phyloP scores from a whole-genome alignment of 495 filamentous ascomycete genomes.

The Lepidopterella palustris region DNA sequence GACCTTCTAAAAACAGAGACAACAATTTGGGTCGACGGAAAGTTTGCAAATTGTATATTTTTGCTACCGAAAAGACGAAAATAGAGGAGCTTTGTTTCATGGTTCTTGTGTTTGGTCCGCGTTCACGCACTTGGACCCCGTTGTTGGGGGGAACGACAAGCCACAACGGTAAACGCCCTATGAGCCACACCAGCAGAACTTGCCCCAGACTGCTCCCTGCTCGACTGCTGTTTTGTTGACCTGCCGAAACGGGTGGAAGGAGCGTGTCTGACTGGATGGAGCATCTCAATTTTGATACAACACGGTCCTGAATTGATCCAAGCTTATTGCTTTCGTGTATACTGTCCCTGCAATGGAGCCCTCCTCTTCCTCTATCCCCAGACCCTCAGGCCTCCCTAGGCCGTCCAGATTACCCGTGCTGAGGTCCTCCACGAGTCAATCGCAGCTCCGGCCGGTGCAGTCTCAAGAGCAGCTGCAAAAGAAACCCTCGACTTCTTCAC shows the following conservation, averaged over 20 bases:
- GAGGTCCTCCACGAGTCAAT: constrained; percentile 11
- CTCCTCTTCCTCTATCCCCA: constrained; percentile 19
- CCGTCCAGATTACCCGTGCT: constrained; percentile 33
- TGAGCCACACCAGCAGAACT: too few relatives aligned
- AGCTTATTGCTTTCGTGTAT: not conserved
- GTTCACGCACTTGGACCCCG: too few relatives aligned
- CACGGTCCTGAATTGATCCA: not conserved
- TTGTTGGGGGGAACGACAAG: too few relatives aligned
- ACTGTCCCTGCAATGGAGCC: constrained; percentile 27
- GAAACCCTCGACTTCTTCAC: constrained; percentile 18
- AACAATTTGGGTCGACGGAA: too few relatives aligned
- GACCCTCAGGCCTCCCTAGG: constrained; percentile 34
- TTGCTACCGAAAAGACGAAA: too few relatives aligned
- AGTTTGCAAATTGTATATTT: too few relatives aligned
- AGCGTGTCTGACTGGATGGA: not conserved
- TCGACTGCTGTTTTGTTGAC: not conserved
- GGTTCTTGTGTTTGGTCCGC: too few relatives aligned
- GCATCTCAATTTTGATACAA: not conserved
- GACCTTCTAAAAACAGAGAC: too few relatives aligned
- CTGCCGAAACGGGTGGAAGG: not conserved
- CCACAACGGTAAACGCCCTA: too few relatives aligned
- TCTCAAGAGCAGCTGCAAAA: constrained; percentile 21
- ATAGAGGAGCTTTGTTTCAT: too few relatives aligned
- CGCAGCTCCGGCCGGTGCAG: constrained; percentile 11
- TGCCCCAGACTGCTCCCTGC: not conserved